phyloP scores from a whole-genome alignment of 2,329 filamentous ascomycete genomes.

The Triangularia verruculosa region DNA sequence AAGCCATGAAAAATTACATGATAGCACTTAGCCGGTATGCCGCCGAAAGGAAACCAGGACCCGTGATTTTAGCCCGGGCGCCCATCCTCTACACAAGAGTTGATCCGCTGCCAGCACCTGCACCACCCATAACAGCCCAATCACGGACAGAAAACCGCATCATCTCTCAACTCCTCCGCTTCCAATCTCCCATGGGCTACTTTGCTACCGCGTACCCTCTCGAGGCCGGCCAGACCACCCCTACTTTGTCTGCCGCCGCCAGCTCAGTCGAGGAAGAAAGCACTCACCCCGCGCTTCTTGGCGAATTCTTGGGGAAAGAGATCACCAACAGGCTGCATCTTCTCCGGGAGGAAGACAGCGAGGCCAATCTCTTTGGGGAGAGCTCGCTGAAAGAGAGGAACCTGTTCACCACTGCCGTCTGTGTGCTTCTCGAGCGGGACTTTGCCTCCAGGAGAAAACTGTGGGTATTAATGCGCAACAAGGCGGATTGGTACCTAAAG shows the following conservation, averaged over 20 bases:
- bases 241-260: neutral
- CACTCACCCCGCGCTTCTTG: neutral
- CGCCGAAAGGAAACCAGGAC: no score
- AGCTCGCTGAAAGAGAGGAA: neutral
- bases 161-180: neutral
- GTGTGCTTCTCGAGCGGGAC: slow-evolving; percentile 6
- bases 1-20: no score
- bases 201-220: neutral
- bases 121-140: neutral
- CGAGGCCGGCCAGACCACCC: neutral
- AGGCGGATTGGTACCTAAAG: neutral
- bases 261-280: neutral
- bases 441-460: neutral
- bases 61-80: no score
- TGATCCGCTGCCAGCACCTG: no score
- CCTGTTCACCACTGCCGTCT: slow-evolving; percentile 1
- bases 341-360: neutral
- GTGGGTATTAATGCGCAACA: neutral
- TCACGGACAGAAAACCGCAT: neutral
- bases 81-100: no score
- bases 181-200: neutral
- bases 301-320: neutral
- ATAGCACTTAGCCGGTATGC: no score
- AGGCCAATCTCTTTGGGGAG: neutral
- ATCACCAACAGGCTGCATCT: neutral